Percentiles rank a stretch among this genome's conserved stretches.
These are phyloP conservation scores for Aureococcus anophagefferens DNA, from an alignment of 108 stramenopile genomes.

Conservation along the genomic window DNA sequence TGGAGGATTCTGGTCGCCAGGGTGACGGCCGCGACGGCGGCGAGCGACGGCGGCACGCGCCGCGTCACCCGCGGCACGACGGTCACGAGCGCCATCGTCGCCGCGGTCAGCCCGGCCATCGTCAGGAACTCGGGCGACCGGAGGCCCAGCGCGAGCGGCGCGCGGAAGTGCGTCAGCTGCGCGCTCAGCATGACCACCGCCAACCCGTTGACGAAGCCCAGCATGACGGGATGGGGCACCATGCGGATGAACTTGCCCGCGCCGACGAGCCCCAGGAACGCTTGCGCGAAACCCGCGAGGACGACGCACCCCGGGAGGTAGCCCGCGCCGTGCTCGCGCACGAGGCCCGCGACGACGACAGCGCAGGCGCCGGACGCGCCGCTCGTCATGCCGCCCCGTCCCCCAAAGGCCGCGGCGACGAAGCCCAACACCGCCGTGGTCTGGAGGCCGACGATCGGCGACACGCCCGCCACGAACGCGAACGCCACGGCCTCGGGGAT, in stretches of 20 bases:
- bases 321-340: constrained; percentile 55
- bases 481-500: constrained; percentile 62
- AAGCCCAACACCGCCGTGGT: constrained; percentile 74
- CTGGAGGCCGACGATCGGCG: constrained; percentile 67
- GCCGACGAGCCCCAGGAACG: constrained; percentile 46
- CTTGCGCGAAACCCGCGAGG: constrained; percentile 63
- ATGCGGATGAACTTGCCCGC: constrained; percentile 65
- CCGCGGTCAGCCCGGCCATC: constrained; percentile 47
- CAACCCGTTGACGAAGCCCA: constrained; percentile 81
- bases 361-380: constrained; percentile 71
- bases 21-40: constrained; percentile 46
- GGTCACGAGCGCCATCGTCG: constrained; percentile 53
- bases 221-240: constrained; percentile 78
- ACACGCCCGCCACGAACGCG: constrained; percentile 60
- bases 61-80: constrained; percentile 35
- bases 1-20: constrained; percentile 33
- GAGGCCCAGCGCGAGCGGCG: constrained; percentile 29
- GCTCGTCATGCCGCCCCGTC: constrained; percentile 70
- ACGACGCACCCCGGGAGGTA: constrained; percentile 67
- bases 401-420: constrained; percentile 63
- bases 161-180: constrained; percentile 64
- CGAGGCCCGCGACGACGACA: constrained; percentile 64
- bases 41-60: constrained; percentile 54
- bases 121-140: constrained; percentile 32
- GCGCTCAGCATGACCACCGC: constrained; percentile 77